Evolutionary conservation across 2,329 filamentous ascomycete species (phyloP).

Genomic region (Hypoxylon sp.): DNA sequence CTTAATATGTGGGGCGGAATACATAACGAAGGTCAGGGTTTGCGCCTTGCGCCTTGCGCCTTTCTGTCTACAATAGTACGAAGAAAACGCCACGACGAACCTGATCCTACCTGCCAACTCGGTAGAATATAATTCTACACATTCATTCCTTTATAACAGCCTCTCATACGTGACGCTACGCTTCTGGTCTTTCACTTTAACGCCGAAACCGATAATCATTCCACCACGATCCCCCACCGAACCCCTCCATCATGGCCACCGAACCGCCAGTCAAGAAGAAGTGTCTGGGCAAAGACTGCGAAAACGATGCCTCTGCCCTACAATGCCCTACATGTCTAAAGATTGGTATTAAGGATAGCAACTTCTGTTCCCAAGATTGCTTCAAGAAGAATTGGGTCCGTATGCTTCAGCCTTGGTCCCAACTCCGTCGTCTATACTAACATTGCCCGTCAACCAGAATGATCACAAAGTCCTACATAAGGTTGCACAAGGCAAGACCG

Average conservation of each 20-base stretch:
- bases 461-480: slow-evolving; percentile 90
- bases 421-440: slow-evolving; percentile 25
- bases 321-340: slow-evolving; percentile 98
- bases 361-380: slow-evolving; percentile 98
- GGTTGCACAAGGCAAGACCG: slow-evolving; percentile 63
- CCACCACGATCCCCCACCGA: slow-evolving; percentile 2
- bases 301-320: slow-evolving; percentile 85
- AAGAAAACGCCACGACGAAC: neutral
- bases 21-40: slow-evolving; percentile 10
- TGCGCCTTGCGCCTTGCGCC: slow-evolving; percentile 31
- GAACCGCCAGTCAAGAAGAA: slow-evolving; percentile 72
- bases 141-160: neutral
- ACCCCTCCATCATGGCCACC: slow-evolving; percentile 58
- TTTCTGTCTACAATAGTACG: slow-evolving; percentile 13
- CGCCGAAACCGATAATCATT: slow-evolving; percentile 16
- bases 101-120: neutral
- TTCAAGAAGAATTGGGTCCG: slow-evolving; percentile 99
- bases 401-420: slow-evolving; percentile 38
- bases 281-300: slow-evolving; percentile 87
- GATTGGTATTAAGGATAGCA: slow-evolving; percentile 87
- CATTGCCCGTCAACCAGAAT: slow-evolving; percentile 64
- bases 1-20: slow-evolving; percentile 13
- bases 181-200: neutral
- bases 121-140: neutral
- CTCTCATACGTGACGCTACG: neutral